phyloP scores from a whole-genome alignment of 2,329 filamentous ascomycete species.

The Diaporthe citrichinensis region DNA sequence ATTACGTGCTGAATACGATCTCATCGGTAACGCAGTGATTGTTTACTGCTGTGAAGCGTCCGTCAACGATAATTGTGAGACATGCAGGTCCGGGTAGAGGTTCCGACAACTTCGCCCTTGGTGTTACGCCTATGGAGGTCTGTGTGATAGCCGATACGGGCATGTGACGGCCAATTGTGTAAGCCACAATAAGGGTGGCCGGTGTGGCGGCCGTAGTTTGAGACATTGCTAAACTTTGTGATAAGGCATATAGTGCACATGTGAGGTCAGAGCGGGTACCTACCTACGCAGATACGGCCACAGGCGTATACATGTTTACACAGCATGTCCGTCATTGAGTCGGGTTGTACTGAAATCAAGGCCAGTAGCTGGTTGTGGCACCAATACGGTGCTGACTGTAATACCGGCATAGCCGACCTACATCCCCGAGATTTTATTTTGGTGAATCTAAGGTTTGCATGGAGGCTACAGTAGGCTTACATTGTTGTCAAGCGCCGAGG shows the following conservation, averaged over 20 bases:
- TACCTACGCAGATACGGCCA: too few species aligned
- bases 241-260: background rate
- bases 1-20: background rate
- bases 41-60: too few species aligned
- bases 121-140: background rate
- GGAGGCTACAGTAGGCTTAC: too few species aligned
- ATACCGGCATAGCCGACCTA: background rate
- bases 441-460: background rate
- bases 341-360: background rate
- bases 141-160: slow-evolving; percentile 1
- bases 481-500: background rate
- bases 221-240: background rate
- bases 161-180: too few species aligned
- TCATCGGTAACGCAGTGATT: background rate
- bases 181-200: background rate
- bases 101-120: background rate
- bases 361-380: background rate
- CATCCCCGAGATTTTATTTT: background rate
- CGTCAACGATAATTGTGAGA: background rate
- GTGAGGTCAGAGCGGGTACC: background rate
- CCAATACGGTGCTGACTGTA: background rate
- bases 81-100: background rate
- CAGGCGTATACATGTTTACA: background rate
- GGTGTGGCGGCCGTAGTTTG: background rate
- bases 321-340: background rate